Evolutionary conservation across 768 basidiomycete species (phyloP), one percentile per base, ranked within the genome.

Genomic region (Tylopilus vinaceipallidus): DNA sequence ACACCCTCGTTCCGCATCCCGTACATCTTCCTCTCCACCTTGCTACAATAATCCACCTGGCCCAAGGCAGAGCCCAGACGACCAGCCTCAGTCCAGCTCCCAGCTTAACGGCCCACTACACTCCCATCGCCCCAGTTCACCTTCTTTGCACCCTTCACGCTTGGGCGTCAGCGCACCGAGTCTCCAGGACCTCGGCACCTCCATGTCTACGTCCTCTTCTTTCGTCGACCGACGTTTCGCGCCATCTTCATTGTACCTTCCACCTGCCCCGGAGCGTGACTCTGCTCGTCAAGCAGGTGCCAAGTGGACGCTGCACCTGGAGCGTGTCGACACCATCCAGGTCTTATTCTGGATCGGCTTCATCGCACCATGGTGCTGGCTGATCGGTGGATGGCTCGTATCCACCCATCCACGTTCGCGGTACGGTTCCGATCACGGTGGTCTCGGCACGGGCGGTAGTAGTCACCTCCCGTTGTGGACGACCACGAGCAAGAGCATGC

Each of bases 281-380:
- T 56, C 66, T 45, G 38, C 67, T 60, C 57, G 54, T 4, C 49
- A 53, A 11, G 51, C 49, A 27, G 49, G 56, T 16, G 14, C 48
- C 11, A 49, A 36, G n/a, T 53, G 62, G 67, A 19, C 17, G 19
- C 12, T 42, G 9, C 52, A 26, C 24, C 36, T 30, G 1, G 55
- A 60, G 20, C 49, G 49, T 6, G n/a, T 45, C 23, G 62, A 70
- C 24, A 57, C 79, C 0, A 72, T 79, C 3, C 75, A 77, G 58
- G 76, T 83, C 63, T 70, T 86, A n/a, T 89, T 89, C 68, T 88
- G 84, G 83, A 49, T 83, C 0, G 87, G 87, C 3, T 89, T 89
- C 57, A 49, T 87, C 40, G 83, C 77, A 39, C 87, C 87, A 0
- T 79, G 84, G 66, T 76, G 87, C 45, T 89, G 87, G 87, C 75